These are phyloP conservation scores for Dioszegia aurantiaca DNA, from an alignment of 768 basidiomycete species.

Conservation along the genomic window DNA sequence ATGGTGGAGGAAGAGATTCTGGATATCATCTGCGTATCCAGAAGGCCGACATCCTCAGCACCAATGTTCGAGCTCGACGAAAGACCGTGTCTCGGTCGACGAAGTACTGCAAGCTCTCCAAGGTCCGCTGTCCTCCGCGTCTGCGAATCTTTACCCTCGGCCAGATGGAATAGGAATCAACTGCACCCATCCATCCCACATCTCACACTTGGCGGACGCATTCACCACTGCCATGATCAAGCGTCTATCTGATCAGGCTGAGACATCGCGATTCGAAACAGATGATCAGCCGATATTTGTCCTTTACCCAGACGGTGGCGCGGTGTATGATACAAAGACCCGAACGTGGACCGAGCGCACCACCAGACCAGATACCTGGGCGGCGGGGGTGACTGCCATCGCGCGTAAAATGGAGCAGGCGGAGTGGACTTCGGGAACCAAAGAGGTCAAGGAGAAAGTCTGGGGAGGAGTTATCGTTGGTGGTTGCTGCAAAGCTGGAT, in stretches of 20 bases:
- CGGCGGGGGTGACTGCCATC: constrained; percentile 23
- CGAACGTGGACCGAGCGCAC: constrained; percentile 55
- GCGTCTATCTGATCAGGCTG: constrained; percentile 11
- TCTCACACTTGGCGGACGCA: constrained; percentile 55
- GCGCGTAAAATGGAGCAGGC: constrained; percentile 53
- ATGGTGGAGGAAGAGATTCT: constrained; percentile 64
- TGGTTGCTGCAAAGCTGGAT: constrained; percentile 67
- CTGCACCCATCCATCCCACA: constrained; percentile 60
- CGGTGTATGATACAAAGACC: constrained; percentile 58
- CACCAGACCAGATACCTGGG: constrained; percentile 31
- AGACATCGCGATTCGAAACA: neutral
- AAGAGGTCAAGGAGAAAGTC: constrained; percentile 27
- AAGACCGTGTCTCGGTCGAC: constrained; percentile 5
- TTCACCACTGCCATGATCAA: constrained; percentile 46
- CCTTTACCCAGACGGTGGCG: constrained; percentile 70
- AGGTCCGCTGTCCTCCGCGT: neutral
- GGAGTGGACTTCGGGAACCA: neutral
- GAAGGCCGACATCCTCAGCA: constrained; percentile 30
- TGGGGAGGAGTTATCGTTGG: constrained; percentile 64
- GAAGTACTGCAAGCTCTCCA: constrained; percentile 20
- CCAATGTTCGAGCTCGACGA: neutral
- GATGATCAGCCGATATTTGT: constrained; percentile 56
- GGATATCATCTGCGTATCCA: constrained; percentile 68
- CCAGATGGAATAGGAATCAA: constrained; percentile 67
- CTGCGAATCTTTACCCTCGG: constrained; percentile 50